A percentile compares a stretch with the other conserved stretches of the same genome.
Conservation (phyloP, 768 basidiomycete species). For the Roridomyces roridus region DNA sequence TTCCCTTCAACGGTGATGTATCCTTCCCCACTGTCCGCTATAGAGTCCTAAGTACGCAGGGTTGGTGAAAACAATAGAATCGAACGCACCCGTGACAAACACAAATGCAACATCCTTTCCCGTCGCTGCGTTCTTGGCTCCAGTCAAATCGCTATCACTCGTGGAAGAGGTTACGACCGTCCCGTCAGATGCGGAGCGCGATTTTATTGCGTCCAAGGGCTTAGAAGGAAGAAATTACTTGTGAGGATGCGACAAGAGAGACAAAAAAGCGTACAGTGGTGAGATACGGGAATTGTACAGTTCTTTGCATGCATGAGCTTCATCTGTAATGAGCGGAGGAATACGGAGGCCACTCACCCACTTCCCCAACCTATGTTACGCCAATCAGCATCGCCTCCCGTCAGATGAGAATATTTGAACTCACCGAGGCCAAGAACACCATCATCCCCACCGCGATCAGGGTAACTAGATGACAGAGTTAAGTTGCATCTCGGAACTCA, state of each 20-base stretch:
- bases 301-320: constrained; percentile 21
- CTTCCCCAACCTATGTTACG: constrained; percentile 51
- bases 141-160: constrained; percentile 55
- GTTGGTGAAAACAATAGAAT: background rate
- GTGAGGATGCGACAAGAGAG: background rate
- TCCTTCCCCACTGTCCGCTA: constrained; percentile 37
- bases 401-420: constrained; percentile 34
- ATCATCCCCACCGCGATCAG: constrained; percentile 60
- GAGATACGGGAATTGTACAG: constrained; percentile 58
- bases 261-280: constrained; percentile 39
- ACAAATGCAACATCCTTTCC: constrained; percentile 59
- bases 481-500: background rate
- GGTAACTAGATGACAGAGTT: constrained; percentile 34
- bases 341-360: constrained; percentile 54
- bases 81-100: constrained; percentile 50
- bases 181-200: constrained; percentile 43
- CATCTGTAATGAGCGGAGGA: constrained; percentile 44
- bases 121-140: constrained; percentile 47
- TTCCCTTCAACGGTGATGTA: constrained; percentile 57
- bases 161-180: constrained; percentile 52
- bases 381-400: background rate
- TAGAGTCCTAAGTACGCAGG: background rate
- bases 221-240: constrained; percentile 23
- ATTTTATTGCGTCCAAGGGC: constrained; percentile 53
- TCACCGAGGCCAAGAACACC: constrained; percentile 70